Base-by-base conservation (phyloP, 2,329 filamentous ascomycete species). In the Orbilia brochopaga region DNA sequence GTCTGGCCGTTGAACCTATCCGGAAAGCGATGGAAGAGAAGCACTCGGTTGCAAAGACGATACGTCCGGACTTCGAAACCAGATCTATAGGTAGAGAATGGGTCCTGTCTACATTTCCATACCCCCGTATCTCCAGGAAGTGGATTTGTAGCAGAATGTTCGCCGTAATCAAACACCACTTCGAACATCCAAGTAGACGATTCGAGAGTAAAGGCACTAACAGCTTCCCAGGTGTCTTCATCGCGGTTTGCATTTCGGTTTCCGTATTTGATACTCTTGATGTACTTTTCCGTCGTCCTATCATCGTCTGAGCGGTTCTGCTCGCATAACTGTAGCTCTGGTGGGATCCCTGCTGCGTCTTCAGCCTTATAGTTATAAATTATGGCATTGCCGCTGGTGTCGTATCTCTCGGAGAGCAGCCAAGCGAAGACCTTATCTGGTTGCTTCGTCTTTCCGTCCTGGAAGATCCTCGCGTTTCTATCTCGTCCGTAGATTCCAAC, bases 11-110 rank as follows among this genome's bases (percentile, higher is more conserved):
- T 32, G 8, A 32, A 32, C 52, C 78, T 65, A 6, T 75, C 67
- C 1, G 70, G 73, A 32, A 80, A 78, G 56, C 78, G 76, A 66
- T 80, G 79, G 55, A 80, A 80, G 75, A 79, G 77, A 0, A 80
- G 74, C 11, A 80, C 55, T 1, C 79, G 59, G 3, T 54, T 58
- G 56, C 79, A 80, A 0, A 79, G 75, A 0, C 78, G 75, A 51
- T 77, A 77, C 0, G 74, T 77, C 0, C 79, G 73, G 0, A 80
- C 48, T 54, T 80, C 79, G 60, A 80, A 80, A 0, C 78, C 77
- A 0, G 69, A 1, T 0, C 53, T 40, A 35, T 65, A 75, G 0
- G 50, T 35, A 0, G 79, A 80, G 58, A 80, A 79, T 0, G 78
- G 66, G 66, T 80, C 78, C 17, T 27, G 5, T 0, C 79, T 75